Evolutionary conservation across 257 asterid species (phyloP).

Genomic region (Salvia splendens): DNA sequence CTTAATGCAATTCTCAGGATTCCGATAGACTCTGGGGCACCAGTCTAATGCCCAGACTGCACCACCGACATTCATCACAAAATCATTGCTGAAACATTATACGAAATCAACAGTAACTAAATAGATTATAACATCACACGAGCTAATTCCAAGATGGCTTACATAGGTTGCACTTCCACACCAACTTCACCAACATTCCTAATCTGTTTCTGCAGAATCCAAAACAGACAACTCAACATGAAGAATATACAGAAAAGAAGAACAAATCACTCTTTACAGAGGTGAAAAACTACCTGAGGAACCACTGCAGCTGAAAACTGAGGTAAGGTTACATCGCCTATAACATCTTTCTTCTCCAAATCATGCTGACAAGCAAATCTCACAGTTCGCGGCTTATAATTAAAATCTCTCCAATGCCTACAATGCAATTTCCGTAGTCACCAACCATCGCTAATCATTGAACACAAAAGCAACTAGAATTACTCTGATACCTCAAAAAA

Average conservation of each 20-base stretch:
- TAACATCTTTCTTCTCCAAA: conserved; percentile 53
- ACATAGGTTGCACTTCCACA: conserved; percentile 46
- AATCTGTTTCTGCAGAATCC: conserved; percentile 38
- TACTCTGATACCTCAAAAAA: conserved; percentile 55
- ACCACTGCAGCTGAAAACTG: conserved; percentile 84
- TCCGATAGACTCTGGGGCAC: conserved; percentile 70
- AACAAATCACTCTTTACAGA: background rate
- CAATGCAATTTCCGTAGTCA: conserved; percentile 17
- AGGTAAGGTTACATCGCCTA: conserved; percentile 56
- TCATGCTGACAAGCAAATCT: conserved; percentile 62
- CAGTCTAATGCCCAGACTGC: conserved; percentile 90
- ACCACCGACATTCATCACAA: conserved; percentile 86
- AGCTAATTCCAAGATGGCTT: conserved; percentile 24
- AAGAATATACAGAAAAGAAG: background rate
- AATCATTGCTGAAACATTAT: conserved; percentile 68
- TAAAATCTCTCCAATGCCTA: conserved; percentile 83
- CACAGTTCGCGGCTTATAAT: conserved; percentile 54
- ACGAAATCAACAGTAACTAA: conserved; percentile 16
- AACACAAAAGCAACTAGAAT: background rate
- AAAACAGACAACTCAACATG: conserved; percentile 3
- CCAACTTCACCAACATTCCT: conserved; percentile 29
- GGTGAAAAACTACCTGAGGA: conserved; percentile 61
- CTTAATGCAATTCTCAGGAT: conserved; percentile 41
- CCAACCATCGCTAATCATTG: background rate
- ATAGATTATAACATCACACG: conserved; percentile 4